A percentile compares a stretch with the other conserved stretches of the same genome.
Evolutionary conservation across 2,329 filamentous ascomycete genomes (phyloP).

Genomic region (Celoporthe dispersa): DNA sequence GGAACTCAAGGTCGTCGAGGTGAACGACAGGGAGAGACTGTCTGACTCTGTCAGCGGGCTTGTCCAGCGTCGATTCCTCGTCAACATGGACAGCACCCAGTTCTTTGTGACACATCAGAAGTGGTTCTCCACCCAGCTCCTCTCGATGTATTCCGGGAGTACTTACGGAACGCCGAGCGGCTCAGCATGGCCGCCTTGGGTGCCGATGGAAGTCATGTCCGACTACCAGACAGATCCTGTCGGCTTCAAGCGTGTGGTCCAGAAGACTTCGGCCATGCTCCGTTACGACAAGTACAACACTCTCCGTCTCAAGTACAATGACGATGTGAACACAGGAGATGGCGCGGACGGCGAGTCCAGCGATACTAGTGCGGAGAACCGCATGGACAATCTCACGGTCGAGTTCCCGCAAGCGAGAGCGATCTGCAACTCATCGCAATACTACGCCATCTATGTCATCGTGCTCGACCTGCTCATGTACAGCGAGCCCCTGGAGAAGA

Average conservation of each 20-base stretch:
- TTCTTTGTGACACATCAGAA: constrained; percentile 97
- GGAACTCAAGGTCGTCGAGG: constrained; percentile 96
- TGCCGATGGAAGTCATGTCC: constrained; percentile 98
- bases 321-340: constrained; percentile 75
- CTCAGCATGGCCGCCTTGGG: constrained; percentile 96
- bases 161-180: constrained; percentile 85
- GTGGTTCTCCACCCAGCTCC: constrained; percentile 80
- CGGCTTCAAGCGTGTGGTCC: constrained; percentile 96
- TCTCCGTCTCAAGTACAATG: constrained; percentile 93
- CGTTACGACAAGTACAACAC: constrained; percentile 99
- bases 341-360: constrained; percentile 56
- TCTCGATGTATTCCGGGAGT: constrained; percentile 94
- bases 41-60: constrained; percentile 93
- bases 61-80: constrained; percentile 89
- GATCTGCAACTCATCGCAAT: constrained; percentile 96
- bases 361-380: constrained; percentile 65
- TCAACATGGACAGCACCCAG: constrained; percentile 96
- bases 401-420: constrained; percentile 93
- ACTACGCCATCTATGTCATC: constrained; percentile 98
- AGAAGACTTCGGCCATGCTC: constrained; percentile 92
- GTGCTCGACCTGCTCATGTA: constrained; percentile 95
- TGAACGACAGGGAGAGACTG: constrained; percentile 95
- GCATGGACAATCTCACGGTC: constrained; percentile 96
- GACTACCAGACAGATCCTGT: constrained; percentile 93
- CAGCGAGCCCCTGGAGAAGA: constrained; percentile 95